Conservation (phyloP, 2,329 filamentous ascomycete genomes). For the Hypocreales sp. region DNA sequence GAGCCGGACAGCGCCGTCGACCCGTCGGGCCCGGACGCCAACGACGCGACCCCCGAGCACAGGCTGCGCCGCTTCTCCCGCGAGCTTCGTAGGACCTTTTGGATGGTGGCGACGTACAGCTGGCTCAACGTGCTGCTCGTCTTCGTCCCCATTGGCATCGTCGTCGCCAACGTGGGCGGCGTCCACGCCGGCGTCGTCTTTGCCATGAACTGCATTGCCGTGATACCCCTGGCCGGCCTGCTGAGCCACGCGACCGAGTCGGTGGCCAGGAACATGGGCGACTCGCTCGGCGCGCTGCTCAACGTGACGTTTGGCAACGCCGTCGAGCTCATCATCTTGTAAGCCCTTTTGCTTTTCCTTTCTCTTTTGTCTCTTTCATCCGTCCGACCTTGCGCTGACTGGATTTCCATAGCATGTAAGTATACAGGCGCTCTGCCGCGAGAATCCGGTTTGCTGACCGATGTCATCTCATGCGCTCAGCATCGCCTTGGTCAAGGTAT, state of each 20-base stretch:
- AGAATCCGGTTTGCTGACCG: slow-evolving; percentile 1
- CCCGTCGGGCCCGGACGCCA: slow-evolving; percentile 2
- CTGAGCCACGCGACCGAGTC: slow-evolving; percentile 62
- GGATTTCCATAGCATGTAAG: neutral
- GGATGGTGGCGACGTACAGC: slow-evolving; percentile 51
- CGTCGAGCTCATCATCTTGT: slow-evolving; percentile 68
- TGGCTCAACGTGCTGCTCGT: slow-evolving; percentile 65
- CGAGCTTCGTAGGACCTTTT: slow-evolving; percentile 33
- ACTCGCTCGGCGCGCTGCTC: slow-evolving; percentile 56
- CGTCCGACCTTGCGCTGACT: no score
- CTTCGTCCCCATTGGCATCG: slow-evolving; percentile 67
- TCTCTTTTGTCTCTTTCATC: no score
- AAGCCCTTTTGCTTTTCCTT: slow-evolving; percentile 11
- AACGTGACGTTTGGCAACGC: slow-evolving; percentile 71
- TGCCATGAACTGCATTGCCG: slow-evolving; percentile 59
- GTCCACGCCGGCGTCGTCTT: slow-evolving; percentile 49
- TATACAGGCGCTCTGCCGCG: no score
- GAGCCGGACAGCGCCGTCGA: slow-evolving; percentile 4
- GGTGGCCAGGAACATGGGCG: slow-evolving; percentile 56
- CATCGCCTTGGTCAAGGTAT: slow-evolving; percentile 56
- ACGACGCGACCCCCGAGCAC: slow-evolving; percentile 8
- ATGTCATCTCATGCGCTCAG: no score
- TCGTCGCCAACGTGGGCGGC: slow-evolving; percentile 36
- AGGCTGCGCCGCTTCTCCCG: slow-evolving; percentile 26
- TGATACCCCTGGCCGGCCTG: slow-evolving; percentile 58